A percentile compares a stretch with the other conserved stretches of the same genome.
Conservation (phyloP, 257 asterid genomes). For the Petunia secreta region DNA sequence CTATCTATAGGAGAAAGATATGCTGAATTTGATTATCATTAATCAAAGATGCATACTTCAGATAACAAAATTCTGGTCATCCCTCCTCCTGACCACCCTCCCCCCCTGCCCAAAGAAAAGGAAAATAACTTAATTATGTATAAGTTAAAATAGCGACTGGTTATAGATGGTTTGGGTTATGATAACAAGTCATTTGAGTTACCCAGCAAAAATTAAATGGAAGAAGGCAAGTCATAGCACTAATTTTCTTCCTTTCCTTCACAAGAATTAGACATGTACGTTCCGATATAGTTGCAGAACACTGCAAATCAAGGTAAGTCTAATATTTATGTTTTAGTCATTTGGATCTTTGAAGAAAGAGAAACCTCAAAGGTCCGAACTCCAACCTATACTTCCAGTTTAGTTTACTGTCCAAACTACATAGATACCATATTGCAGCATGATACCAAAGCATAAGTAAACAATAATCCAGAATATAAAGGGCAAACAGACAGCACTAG, state of each 20-base stretch:
- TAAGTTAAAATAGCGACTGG: not conserved
- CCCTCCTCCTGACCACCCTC: no score
- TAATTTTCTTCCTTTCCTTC: not conserved
- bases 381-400: not conserved
- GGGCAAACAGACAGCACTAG: conserved; percentile 38
- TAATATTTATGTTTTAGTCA: conserved; percentile 20
- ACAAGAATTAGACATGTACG: not conserved
- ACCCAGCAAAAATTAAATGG: not conserved
- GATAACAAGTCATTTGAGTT: not conserved
- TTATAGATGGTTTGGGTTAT: not conserved
- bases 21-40: not conserved
- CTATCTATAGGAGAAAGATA: not conserved
- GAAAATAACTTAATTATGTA: not conserved
- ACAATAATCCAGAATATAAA: not conserved
- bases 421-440: conserved; percentile 3
- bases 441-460: not conserved
- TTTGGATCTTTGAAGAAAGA: not conserved
- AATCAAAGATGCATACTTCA: conserved; percentile 2
- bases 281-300: not conserved
- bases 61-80: not conserved
- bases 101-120: conserved; percentile 10
- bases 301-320: not conserved
- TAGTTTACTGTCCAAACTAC: conserved; percentile 11
- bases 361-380: conserved; percentile 3
- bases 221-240: not conserved